phyloP scores from a whole-genome alignment of 1,139 yeast genomes.

The Sugiyamaella xylanicola region DNA sequence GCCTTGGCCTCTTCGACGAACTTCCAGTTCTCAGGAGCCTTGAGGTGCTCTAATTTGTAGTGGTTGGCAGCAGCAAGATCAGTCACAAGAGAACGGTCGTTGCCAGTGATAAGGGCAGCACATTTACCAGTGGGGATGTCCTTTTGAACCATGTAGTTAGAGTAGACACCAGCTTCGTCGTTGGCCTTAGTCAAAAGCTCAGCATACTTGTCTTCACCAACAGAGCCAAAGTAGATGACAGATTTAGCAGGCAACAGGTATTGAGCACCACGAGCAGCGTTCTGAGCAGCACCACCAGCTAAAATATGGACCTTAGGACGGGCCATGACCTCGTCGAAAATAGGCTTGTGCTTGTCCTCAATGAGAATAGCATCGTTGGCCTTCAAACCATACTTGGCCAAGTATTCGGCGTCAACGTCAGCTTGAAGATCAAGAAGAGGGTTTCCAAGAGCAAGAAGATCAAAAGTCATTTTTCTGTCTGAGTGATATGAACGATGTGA shows the following conservation, averaged over 20 bases:
- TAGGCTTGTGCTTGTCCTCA: constrained; percentile 81
- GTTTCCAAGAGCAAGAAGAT: constrained; percentile 68
- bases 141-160: constrained; percentile 78
- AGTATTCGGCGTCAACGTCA: constrained; percentile 66
- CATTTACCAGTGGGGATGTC: constrained; percentile 91
- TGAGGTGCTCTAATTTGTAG: constrained; percentile 85
- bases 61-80: constrained; percentile 98
- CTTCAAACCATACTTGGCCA: constrained; percentile 79
- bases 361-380: constrained; percentile 93
- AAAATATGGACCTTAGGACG: constrained; percentile 65
- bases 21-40: constrained; percentile 88
- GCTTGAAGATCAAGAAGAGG: constrained; percentile 90
- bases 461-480: constrained; percentile 47
- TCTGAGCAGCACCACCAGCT: constrained; percentile 99
- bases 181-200: constrained; percentile 83
- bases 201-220: constrained; percentile 88
- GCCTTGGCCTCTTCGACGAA: constrained; percentile 76
- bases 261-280: constrained; percentile 98
- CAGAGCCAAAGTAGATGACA: constrained; percentile 94
- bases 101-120: constrained; percentile 91
- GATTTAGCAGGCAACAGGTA: constrained; percentile 79
- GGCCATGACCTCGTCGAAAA: constrained; percentile 73
- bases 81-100: constrained; percentile 89
- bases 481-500: too few relatives aligned
- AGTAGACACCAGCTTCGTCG: constrained; percentile 80